Base-by-base conservation (phyloP, 1,284 basidiomycete species). In the Apiotrichum porosum region DNA sequence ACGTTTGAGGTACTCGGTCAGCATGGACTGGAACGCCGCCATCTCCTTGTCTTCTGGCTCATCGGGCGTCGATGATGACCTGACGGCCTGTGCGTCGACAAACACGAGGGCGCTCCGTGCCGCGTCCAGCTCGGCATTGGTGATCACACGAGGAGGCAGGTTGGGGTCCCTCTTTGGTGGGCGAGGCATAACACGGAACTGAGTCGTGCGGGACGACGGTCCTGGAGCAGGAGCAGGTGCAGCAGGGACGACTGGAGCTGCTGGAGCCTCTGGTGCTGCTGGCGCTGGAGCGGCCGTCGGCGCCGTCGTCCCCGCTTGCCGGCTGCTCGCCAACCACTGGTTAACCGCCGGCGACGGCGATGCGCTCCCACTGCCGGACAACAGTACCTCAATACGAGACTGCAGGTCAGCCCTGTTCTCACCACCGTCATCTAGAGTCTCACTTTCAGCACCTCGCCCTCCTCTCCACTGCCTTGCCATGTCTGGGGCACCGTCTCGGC, bases 401-500 rank as follows among this genome's bases (percentile, higher is more conserved):
- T 56, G 35, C n/a, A 14, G 3, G 51, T 52, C 15, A 52, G 46
- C 15, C n/a, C n/a, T n/a, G n/a, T n/a, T n/a, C n/a, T n/a, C n/a
- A n/a, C n/a, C n/a, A n/a, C n/a, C n/a, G n/a, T n/a, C n/a, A n/a
- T n/a, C n/a, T n/a, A n/a, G n/a, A n/a, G 13, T 42, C 66, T 48
- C 52, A 68, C 68, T 49, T 61, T 66, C 34, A 75, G 54, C 14
- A 58, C 58, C 35, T 69, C 66, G 1, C 62, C 69, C 47, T 74
- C 69, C 14, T 57, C 44, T 0, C 68, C 70, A 24, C 61, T 40
- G 3, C 71, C 72, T 32, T 62, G 47, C 73, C 73, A 75, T 9
- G 61, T 65, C n/a, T 62, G 60, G 13, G 66, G 66, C 1, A 75
- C 73, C 1, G 72, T 75, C 52, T 75, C 71, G 5, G 70, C 73